Base-by-base conservation (phyloP, 352 stramenopile genomes). In the Phytophthora foliorum region DNA sequence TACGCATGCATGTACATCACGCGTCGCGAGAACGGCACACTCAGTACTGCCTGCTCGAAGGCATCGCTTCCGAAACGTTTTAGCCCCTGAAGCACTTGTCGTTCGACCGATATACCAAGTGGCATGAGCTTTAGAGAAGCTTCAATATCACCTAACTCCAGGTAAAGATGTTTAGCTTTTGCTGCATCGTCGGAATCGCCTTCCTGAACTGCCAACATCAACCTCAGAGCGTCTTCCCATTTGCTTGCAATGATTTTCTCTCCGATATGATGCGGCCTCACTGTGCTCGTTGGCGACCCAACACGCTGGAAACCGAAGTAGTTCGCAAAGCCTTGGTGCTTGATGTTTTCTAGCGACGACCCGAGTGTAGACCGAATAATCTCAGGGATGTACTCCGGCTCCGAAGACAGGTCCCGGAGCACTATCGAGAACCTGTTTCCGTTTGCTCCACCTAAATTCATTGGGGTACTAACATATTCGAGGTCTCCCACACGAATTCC, bases 231-330 rank as follows among this genome's bases (percentile, higher is more conserved):
- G 10, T 77, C 66, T 54, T 89, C 58, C 77, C 79, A 95, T 29
- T 93, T 79, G 36, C 70, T 65, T 17, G 82, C 83, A 36, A 92
- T 69, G 14, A 93, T 82, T 14, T 84, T 78, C 53, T 91, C 74
- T 14, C 88, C 88, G 42, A 94, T 90, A 48, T 95, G 86, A 57
- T 93, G 78, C 7, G 78, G 69, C 11, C 86, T 79, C 10, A 93
- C 66, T 0, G 46, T n/a, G 11, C 70, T 83, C 0, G 70, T 67
- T 1, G 84, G 83, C 1, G 81, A 53, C 0, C 88, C 86, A 42
- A 95, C 84, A 4, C 86, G 88, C 63, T 95, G 86, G 60, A 92
- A 91, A 10, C 88, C 86, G 72, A 94, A 95, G 73, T 91, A 95
- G 57, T 95, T 93, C n/a, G 81, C 57, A 42, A 93, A 94, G 2